Evolutionary conservation across 768 basidiomycete species (phyloP), one percentile per base, ranked within the genome.

Genomic region (Termitomyces titanicus): DNA sequence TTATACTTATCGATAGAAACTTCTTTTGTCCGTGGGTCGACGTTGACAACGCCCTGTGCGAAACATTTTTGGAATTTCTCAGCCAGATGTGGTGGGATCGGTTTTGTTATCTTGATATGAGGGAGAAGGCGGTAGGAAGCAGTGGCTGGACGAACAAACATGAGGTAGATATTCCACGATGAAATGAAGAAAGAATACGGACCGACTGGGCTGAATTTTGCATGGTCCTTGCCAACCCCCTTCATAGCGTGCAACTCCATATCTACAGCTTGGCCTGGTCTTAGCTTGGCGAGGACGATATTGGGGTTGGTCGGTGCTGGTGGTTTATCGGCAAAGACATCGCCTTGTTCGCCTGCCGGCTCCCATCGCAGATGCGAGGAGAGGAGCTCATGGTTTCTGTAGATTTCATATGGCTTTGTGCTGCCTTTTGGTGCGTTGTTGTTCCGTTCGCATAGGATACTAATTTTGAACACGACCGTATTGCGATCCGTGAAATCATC

Each of bases 201-300:
- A 91, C 94, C 93, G 49, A 98, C 97, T 29, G 97, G 94, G 55
- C 84, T 92, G 69, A 92, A 99, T 68, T 99, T 99, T 44, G 97
- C 94, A 64, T 99, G 96, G 58, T 95, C 93, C 64, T 91, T 91
- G 15, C 94, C 94, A 15, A 92, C 83, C 13, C 93, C 91, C 64
- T 98, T 98, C 57, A 94, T 76, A 20, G 94, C 95, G 64, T 98
- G 94, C 53, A 95, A 64, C 64, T 94, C 89, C 74, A 92, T 82
- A 39, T 91, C 80, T 38, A 99, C 75, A 47, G 80, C 78, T 70
- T 99, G 97, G 5, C 95, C 96, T 0, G 96, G 96, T 43, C 95
- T 78, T 49, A 98, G 73, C 68, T 98, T 98, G 2, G 88, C 89
- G 25, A 99, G 75, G 27, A 98, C 87, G 55, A 97, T 94, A 64